Evolutionary conservation across 2,329 filamentous ascomycete species (phyloP).

Genomic region (Mycosphaerella arachidis): DNA sequence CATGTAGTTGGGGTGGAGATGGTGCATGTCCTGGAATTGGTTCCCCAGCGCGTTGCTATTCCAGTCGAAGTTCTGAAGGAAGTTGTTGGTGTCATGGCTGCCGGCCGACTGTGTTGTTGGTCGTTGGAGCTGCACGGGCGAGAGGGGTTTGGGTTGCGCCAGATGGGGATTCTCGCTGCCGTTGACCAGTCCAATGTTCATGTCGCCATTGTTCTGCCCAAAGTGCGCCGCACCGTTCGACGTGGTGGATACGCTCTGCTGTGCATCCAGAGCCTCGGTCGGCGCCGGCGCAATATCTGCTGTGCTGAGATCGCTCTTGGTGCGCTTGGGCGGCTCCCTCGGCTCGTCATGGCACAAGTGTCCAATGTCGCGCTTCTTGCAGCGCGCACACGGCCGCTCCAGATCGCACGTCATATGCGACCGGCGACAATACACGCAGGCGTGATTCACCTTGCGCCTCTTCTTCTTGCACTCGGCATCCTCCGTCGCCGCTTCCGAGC

Average conservation of each 20-base stretch:
- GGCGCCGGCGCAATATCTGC: conserved; percentile 35
- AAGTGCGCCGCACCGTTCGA: conserved; percentile 14
- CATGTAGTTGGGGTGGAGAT: conserved; percentile 90
- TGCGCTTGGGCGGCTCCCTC: conserved; percentile 78
- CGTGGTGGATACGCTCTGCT: conserved; percentile 7
- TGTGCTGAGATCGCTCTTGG: conserved; percentile 51
- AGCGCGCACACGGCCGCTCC: conserved; percentile 91
- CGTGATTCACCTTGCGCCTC: conserved; percentile 53
- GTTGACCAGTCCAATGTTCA: conserved; percentile 4
- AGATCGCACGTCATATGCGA: conserved; percentile 55
- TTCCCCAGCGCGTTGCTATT: conserved; percentile 71
- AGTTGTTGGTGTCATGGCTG: conserved; percentile 35
- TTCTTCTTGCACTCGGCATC: conserved; percentile 40
- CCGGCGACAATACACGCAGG: conserved; percentile 51
- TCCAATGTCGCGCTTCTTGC: conserved; percentile 97
- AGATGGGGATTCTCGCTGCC: conserved; percentile 50
- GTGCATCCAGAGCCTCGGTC: conserved; percentile 21
- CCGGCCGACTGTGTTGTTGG: conserved; percentile 37
- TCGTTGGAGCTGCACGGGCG: conserved; percentile 61
- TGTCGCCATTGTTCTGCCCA: conserved; percentile 12
- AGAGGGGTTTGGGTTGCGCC: conserved; percentile 66
- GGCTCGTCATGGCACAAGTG: conserved; percentile 98
- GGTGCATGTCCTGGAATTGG: conserved; percentile 90
- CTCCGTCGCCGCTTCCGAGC: conserved; percentile 16
- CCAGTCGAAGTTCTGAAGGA: conserved; percentile 55